phyloP scores from a whole-genome alignment of 2,329 filamentous ascomycete species.

The Ophiostoma australiae region DNA sequence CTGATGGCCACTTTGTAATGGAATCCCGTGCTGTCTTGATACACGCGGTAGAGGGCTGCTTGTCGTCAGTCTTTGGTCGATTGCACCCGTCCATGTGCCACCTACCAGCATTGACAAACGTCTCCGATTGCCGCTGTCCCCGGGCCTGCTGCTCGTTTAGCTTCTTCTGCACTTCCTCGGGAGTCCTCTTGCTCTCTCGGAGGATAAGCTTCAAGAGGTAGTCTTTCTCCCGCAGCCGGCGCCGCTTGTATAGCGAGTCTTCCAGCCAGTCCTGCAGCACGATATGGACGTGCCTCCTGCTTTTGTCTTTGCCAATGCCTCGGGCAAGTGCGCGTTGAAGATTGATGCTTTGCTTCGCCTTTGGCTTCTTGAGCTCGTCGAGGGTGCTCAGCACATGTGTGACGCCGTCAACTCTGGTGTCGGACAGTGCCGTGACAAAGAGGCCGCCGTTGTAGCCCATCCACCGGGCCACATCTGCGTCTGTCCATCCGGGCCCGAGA shows the following conservation, averaged over 20 bases:
- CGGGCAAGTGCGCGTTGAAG: background rate
- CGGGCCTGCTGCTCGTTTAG: slow-evolving; percentile 31
- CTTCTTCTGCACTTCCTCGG: slow-evolving; percentile 28
- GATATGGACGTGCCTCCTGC: slow-evolving; percentile 33
- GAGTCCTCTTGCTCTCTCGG: slow-evolving; percentile 29
- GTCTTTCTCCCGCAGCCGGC: slow-evolving; percentile 34
- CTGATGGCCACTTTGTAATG: slow-evolving; percentile 59
- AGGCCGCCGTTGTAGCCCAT: slow-evolving; percentile 56
- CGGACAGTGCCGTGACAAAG: slow-evolving; percentile 47
- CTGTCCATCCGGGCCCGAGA: slow-evolving; percentile 45
- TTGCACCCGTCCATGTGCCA: slow-evolving; percentile 20
- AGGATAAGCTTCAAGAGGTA: slow-evolving; percentile 40
- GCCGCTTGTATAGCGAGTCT: slow-evolving; percentile 37
- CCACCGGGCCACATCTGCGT: slow-evolving; percentile 61
- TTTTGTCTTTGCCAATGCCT: background rate
- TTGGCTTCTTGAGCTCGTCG: slow-evolving; percentile 47
- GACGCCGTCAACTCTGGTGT: slow-evolving; percentile 34
- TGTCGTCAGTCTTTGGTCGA: background rate
- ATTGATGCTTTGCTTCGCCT: slow-evolving; percentile 14
- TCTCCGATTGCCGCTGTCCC: slow-evolving; percentile 33
- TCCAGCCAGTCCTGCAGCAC: slow-evolving; percentile 52
- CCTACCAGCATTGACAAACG: slow-evolving; percentile 48
- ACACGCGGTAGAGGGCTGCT: slow-evolving; percentile 60
- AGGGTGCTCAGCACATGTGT: slow-evolving; percentile 70
- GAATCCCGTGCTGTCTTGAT: slow-evolving; percentile 58